Evolutionary conservation across 768 basidiomycete species (phyloP), one percentile per base, ranked within the genome.

Genomic region (Phaeotremella skinneri): DNA sequence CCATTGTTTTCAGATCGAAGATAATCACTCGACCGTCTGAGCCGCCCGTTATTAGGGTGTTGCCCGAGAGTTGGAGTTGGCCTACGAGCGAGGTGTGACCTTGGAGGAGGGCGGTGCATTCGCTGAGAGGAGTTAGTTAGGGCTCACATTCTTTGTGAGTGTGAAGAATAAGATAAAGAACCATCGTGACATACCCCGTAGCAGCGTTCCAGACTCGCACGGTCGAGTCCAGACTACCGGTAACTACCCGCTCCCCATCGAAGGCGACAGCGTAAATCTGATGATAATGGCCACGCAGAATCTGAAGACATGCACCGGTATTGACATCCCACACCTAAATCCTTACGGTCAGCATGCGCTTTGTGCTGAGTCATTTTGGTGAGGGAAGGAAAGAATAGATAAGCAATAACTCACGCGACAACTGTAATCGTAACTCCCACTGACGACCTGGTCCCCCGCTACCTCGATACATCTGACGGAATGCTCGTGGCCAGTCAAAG

Each of bases 11-110:
- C 31, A 88, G 79, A 51, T 83, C 81, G 76, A 87, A 89, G 49
- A 84, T 84, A 64, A 89, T 85, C 45, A 89, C 85, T 1, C 90
- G 85, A 2, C 93, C 93, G 67, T 94, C 91, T 0, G 91, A 90
- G 4, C 87, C 88, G 52, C 89, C 90, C 0, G 91, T 91, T 27
- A 86, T 85, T 58, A 92, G 85, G 9, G 62, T 63, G 26, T 85
- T 83, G 54, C 66, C 66, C 6, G 84, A 84, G 47, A 93, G 83
- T 69, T 91, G 90, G 7, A 97, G 80, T 70, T 92, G 89, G 65
- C 91, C 93, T 29, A 97, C 90, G 54, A 97, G 87, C 0, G 89
- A 87, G 0, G 90, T 91, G 77, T 97, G 93, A 2, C 89, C 91
- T 78, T 90, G 88, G 0, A 97, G 81, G 17, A 92, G 82, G 1